Evolutionary conservation across 768 basidiomycete genomes (phyloP).

Genomic region (Podaxis sp.): DNA sequence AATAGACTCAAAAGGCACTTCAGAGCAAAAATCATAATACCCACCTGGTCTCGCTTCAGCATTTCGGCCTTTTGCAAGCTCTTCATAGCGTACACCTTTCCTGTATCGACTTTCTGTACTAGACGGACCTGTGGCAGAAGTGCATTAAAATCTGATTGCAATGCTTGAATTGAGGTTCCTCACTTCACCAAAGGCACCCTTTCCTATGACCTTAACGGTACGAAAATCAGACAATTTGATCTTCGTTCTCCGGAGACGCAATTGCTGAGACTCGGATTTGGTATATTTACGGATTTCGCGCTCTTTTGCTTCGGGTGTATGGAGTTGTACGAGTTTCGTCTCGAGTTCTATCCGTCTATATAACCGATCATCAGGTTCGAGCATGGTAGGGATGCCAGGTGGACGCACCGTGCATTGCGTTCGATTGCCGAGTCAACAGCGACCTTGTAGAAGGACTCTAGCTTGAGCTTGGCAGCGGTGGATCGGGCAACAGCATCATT

Average conservation of each 20-base stretch:
- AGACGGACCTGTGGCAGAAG: conserved; percentile 68
- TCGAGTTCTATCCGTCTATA: conserved; percentile 86
- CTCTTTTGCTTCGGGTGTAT: conserved; percentile 80
- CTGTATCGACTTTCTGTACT: conserved; percentile 96
- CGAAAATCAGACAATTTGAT: conserved; percentile 92
- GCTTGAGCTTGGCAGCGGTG: conserved; percentile 92
- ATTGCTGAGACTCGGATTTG: conserved; percentile 83
- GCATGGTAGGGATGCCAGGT: background rate
- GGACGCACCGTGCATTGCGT: conserved; percentile 79
- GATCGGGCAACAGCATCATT: conserved; percentile 86
- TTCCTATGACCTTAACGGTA: conserved; percentile 98
- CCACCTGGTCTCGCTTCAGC: conserved; percentile 98
- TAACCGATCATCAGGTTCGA: background rate
- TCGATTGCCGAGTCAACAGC: conserved; percentile 97
- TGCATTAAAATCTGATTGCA: conserved; percentile 8
- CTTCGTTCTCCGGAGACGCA: conserved; percentile 91
- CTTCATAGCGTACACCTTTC: conserved; percentile 99
- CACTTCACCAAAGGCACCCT: conserved; percentile 98
- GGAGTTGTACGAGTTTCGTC: conserved; percentile 74
- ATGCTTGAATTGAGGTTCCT: conserved; percentile 21
- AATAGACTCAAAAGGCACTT: background rate
- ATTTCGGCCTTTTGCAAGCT: conserved; percentile 97
- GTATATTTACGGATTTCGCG: conserved; percentile 86
- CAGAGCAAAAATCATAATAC: conserved; percentile 20
- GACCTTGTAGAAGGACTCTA: conserved; percentile 97